Percentiles rank a stretch among this genome's conserved stretches.
Conservation (phyloP, 768 basidiomycete genomes). For the Aureoboletus auriporus region DNA sequence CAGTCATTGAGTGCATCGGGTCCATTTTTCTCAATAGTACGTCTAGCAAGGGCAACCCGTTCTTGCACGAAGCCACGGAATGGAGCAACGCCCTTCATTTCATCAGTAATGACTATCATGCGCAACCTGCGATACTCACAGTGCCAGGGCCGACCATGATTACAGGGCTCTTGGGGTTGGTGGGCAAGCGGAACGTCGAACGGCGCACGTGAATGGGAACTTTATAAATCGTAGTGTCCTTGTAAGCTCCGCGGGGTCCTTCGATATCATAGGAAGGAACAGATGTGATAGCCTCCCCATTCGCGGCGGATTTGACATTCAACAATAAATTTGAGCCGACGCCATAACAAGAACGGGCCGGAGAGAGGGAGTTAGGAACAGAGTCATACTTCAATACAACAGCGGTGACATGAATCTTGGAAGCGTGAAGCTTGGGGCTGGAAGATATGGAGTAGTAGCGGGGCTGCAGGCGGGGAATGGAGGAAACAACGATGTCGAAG, state of each 20-base stretch:
- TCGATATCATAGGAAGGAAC: slow-evolving; percentile 80
- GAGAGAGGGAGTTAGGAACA: slow-evolving; percentile 45
- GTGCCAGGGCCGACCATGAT: slow-evolving; percentile 99
- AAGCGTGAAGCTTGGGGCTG: slow-evolving; percentile 88
- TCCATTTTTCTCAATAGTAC: slow-evolving; percentile 93
- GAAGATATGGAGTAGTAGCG: slow-evolving; percentile 99
- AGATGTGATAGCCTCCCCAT: slow-evolving; percentile 49
- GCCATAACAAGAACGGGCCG: slow-evolving; percentile 74
- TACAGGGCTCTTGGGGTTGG: slow-evolving; percentile 96
- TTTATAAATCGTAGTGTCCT: slow-evolving; percentile 65
- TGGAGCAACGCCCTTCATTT: slow-evolving; percentile 86
- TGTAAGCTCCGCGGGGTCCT: slow-evolving; percentile 87
- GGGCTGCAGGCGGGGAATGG: slow-evolving; percentile 90
- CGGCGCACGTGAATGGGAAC: slow-evolving; percentile 92
- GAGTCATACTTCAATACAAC: slow-evolving; percentile 95
- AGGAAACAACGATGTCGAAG: slow-evolving; percentile 94
- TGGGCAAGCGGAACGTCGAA: slow-evolving; percentile 95
- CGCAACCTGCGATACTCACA: slow-evolving; percentile 45
- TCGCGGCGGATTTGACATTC: slow-evolving; percentile 79
- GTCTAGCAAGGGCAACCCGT: slow-evolving; percentile 91
- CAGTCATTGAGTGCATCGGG: slow-evolving; percentile 90
- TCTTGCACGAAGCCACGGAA: slow-evolving; percentile 99
- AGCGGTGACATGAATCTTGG: slow-evolving; percentile 87
- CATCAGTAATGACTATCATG: slow-evolving; percentile 3
- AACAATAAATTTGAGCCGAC: slow-evolving; percentile 94